A percentile compares a stretch with the other conserved stretches of the same genome.
phyloP scores from a whole-genome alignment of 2,329 filamentous ascomycete genomes.

The Corynespora cassiicola region DNA sequence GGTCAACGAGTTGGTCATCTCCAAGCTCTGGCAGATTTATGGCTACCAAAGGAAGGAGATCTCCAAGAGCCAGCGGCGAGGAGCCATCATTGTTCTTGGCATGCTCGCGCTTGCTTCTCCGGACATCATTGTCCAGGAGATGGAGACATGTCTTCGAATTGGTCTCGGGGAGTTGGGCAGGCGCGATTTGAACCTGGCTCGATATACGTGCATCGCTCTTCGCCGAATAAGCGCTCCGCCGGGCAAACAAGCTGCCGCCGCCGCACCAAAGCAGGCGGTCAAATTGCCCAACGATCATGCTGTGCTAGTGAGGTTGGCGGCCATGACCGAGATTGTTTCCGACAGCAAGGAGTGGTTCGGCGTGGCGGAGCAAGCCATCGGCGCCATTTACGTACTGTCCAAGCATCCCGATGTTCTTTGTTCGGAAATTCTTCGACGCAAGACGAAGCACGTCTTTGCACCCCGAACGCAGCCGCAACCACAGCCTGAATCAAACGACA shows the following conservation, averaged over 20 bases:
- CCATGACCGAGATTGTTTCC: conserved; percentile 83
- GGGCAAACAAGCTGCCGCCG: conserved; percentile 71
- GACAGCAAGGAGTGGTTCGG: conserved; percentile 94
- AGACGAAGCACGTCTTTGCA: conserved; percentile 82
- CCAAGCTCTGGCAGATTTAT: conserved; percentile 97
- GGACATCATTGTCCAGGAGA: conserved; percentile 91
- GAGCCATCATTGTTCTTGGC: conserved; percentile 93
- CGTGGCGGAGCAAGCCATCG: conserved; percentile 93
- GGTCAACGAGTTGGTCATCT: conserved; percentile 83
- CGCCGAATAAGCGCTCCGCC: conserved; percentile 80
- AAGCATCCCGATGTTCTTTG: conserved; percentile 94
- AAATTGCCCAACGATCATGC: conserved; percentile 92
- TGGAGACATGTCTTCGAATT: conserved; percentile 91
- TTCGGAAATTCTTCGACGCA: conserved; percentile 86
- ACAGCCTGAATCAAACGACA: conserved; percentile 36
- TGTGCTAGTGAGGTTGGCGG: conserved; percentile 78
- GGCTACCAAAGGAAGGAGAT: conserved; percentile 89
- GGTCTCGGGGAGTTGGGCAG: conserved; percentile 83
- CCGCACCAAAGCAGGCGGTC: conserved; percentile 63
- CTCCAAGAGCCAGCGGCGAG: conserved; percentile 86
- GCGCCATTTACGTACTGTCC: conserved; percentile 90
- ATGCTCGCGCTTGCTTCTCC: conserved; percentile 95
- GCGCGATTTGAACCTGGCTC: conserved; percentile 84
- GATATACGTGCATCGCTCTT: conserved; percentile 93
- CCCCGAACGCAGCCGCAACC: conserved; percentile 57